Evolutionary conservation across 352 stramenopile genomes (phyloP), one percentile per base, ranked within the genome.

Genomic region (Globisporangium nagaii): DNA sequence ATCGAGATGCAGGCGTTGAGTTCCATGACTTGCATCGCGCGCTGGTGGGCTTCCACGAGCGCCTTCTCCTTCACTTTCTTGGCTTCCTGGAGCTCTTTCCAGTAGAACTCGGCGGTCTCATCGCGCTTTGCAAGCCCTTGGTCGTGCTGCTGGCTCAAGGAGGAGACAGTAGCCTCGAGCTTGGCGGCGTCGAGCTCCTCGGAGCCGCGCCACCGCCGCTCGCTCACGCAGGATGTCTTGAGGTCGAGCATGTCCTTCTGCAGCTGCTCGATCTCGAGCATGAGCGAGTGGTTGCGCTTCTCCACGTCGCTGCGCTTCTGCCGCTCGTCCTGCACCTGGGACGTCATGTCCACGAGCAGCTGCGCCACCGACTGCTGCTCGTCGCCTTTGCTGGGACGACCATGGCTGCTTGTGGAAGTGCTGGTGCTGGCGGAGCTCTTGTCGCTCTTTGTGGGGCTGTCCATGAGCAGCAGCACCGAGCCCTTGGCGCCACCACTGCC

Each of bases 1-100:
- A 89, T 91, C 20, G 81, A 87, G 36, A 88, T 73, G 28, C 71
- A 84, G 0, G 81, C 81, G 30, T 86, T 84, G 7, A 89, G 65
- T 52, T 91, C 78, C 62, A 85, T 70, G 32, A 88, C 70, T 35
- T 86, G 71, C 65, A 87, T 68, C 0, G 75, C 71, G 2, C 68
- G 71, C 45, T 79, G 63, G 9, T 87, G 75, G 2, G 73, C 64
- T 20, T 89, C 78, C 3, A 66, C 71, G 2, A 84, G 48, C 19
- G 78, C 75, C 22, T 76, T 76, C 47, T 89, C 73, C 53, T 79
- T 81, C 27, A 58, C 63, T 24, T 69, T 71, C 50, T 79, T 81
- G 2, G 70, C 65, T 5, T 82, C 71, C 13, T 84, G 67, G 12
- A 89, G 64, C 56, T 89, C 78, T 39, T 73, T 75, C 63, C 69